Evolutionary conservation across 2,329 filamentous ascomycete genomes (phyloP).

Genomic region (Botrytis porri): DNA sequence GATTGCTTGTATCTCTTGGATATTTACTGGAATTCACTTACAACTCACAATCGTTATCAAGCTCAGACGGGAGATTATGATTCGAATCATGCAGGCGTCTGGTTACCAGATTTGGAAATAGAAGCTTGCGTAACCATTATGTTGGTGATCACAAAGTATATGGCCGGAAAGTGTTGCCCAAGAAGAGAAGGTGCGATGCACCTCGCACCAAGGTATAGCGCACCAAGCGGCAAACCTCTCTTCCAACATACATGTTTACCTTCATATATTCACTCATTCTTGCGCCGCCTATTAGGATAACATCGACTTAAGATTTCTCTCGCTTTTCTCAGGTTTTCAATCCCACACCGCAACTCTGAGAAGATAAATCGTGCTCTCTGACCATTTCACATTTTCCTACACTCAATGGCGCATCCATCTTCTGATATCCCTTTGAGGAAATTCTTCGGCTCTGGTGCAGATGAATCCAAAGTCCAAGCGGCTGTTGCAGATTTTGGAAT

Average conservation of each 20-base stretch:
- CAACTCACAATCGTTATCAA: background rate
- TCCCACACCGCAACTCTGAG: background rate
- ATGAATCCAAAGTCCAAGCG: background rate
- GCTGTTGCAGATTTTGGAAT: background rate
- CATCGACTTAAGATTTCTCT: background rate
- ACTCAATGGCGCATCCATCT: background rate
- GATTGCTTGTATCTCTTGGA: background rate
- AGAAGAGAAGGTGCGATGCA: conserved; percentile 6
- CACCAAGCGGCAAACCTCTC: background rate
- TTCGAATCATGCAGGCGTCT: background rate
- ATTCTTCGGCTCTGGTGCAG: background rate
- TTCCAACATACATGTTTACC: background rate
- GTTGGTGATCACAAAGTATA: background rate
- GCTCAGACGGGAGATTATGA: background rate
- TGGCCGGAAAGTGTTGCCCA: background rate
- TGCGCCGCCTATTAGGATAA: background rate
- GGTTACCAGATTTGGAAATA: background rate
- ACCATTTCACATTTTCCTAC: background rate
- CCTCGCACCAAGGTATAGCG: background rate
- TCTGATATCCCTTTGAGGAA: background rate
- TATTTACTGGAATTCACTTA: background rate
- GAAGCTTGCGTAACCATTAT: conserved; percentile 1
- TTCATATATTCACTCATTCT: conserved; percentile 2
- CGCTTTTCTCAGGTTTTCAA: background rate
- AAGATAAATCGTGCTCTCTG: background rate